Conservation (phyloP, 768 basidiomycete species). For the Amanita polypyramis region DNA sequence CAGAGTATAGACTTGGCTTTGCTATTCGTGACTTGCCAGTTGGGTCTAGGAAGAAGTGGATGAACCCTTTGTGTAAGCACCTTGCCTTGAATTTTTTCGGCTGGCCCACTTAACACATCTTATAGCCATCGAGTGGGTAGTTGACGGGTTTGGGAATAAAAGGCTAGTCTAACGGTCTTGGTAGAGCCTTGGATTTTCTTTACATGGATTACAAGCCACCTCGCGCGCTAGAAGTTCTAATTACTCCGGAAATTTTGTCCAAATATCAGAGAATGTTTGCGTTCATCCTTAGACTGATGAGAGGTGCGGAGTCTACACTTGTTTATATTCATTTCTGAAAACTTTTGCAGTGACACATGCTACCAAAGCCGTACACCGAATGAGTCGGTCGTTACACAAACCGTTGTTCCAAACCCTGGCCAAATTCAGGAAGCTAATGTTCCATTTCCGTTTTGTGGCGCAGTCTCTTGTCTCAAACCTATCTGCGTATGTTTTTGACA, state of each 20-base stretch:
- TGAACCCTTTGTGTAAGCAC: slow-evolving; percentile 69
- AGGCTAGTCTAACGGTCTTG: slow-evolving; percentile 8
- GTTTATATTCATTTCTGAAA: slow-evolving; percentile 2
- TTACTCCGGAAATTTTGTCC: slow-evolving; percentile 59
- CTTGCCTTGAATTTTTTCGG: slow-evolving; percentile 3
- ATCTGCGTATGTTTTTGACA: slow-evolving; percentile 65
- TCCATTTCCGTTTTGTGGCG: slow-evolving; percentile 65
- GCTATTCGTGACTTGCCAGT: slow-evolving; percentile 65
- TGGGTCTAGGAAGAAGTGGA: slow-evolving; percentile 62
- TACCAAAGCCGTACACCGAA: slow-evolving; percentile 51
- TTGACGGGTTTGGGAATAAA: not conserved
- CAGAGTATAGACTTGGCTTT: slow-evolving; percentile 73
- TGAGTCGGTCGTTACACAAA: slow-evolving; percentile 32
- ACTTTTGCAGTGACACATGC: slow-evolving; percentile 53
- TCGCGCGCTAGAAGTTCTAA: slow-evolving; percentile 59
- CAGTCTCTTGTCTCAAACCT: slow-evolving; percentile 63
- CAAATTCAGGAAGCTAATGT: slow-evolving; percentile 39
- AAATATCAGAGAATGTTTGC: slow-evolving; percentile 84
- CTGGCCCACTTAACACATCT: slow-evolving; percentile 17
- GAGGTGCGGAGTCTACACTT: slow-evolving; percentile 38
- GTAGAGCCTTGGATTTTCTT: slow-evolving; percentile 79
- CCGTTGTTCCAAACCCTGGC: slow-evolving; percentile 52
- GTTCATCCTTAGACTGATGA: slow-evolving; percentile 64
- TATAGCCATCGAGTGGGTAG: slow-evolving; percentile 33
- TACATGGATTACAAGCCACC: slow-evolving; percentile 90